These are phyloP conservation scores for Trichoderma simmonsii DNA, from an alignment of 2,329 filamentous ascomycete species.

Conservation along the genomic window DNA sequence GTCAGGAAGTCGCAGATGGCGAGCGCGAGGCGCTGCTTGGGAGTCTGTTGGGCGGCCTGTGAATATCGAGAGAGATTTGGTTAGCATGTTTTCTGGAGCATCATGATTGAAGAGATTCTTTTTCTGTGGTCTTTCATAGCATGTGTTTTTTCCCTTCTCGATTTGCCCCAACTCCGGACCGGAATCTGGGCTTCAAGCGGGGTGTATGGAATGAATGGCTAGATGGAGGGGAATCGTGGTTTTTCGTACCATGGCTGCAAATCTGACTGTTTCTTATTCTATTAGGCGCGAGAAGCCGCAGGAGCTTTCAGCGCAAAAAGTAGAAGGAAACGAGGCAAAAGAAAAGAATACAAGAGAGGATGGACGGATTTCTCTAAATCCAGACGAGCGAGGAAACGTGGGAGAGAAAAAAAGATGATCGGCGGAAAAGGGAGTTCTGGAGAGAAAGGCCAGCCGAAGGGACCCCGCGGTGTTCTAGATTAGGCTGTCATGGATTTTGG, in stretches of 20 bases:
- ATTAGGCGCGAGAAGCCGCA: background rate
- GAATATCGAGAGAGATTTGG: too few relatives aligned
- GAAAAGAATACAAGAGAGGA: background rate
- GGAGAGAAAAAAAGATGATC: background rate
- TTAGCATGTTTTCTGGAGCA: background rate
- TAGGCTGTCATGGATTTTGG: conserved; percentile 1
- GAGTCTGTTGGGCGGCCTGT: conserved; percentile 40
- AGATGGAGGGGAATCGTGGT: background rate
- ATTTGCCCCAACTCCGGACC: background rate
- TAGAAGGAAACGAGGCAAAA: background rate
- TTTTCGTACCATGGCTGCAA: conserved; percentile 6
- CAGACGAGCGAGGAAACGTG: background rate
- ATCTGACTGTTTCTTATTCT: background rate
- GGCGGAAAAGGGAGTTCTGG: background rate
- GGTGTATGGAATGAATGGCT: background rate
- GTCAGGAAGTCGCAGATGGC: conserved; percentile 95
- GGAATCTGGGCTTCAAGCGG: background rate
- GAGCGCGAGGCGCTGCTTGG: conserved; percentile 85
- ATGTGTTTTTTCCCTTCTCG: background rate
- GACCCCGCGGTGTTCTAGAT: conserved; percentile 1
- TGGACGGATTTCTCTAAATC: background rate
- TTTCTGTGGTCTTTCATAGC: background rate
- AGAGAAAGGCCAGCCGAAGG: background rate
- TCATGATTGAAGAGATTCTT: background rate
- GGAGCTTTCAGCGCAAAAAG: background rate